Base-by-base conservation (phyloP, 2,329 filamentous ascomycete genomes). In the Botrytis pseudocinerea region DNA sequence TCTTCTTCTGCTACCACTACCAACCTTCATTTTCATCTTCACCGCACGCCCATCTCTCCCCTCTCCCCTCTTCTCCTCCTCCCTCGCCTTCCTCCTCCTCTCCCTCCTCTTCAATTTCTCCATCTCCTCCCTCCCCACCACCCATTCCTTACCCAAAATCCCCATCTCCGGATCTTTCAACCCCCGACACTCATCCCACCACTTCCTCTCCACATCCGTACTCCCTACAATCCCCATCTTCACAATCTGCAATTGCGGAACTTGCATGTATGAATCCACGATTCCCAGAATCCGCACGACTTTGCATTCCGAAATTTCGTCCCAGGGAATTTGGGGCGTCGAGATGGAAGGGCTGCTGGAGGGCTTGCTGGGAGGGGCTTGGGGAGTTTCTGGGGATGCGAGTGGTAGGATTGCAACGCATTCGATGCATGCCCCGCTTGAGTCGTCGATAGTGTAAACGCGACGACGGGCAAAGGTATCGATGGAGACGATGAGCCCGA, bases 401-500 rank as follows among this genome's bases (percentile, higher is more conserved):
- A 69, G 38, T 25, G 78, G 78, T 16, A 75, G 54, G 28, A 73
- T 72, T 71, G 76, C 80, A 10, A 75, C 78, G 68, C 79, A 80
- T 71, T 91, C 86, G 35, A 91, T 87, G 73, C 86, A 89, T 38
- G 81, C 81, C 22, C 90, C 90, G 76, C 87, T 90, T 79, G 89
- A 88, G 80, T 92, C 90, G 77, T 92, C 90, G n/a, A 92, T 80
- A 2, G 86, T 90, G 77, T 87, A 89, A 59, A 87, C 82, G 62
- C 83, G 84, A 51, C 83, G 83, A 51, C 82, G 82, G 51, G 78
- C 75, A 72, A 84, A 87, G 35, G 89, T 85, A 75, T 89, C 86
- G 51, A 89, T 82, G 20, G 87, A 88, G 72, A 94, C 90, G 35
- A 95, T 86, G 14, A 94, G 82, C 44, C 93, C 93, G 12, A 90